These are phyloP conservation scores for Sclerotinia spermophila DNA, from an alignment of 2,329 filamentous ascomycete species.

Conservation along the genomic window DNA sequence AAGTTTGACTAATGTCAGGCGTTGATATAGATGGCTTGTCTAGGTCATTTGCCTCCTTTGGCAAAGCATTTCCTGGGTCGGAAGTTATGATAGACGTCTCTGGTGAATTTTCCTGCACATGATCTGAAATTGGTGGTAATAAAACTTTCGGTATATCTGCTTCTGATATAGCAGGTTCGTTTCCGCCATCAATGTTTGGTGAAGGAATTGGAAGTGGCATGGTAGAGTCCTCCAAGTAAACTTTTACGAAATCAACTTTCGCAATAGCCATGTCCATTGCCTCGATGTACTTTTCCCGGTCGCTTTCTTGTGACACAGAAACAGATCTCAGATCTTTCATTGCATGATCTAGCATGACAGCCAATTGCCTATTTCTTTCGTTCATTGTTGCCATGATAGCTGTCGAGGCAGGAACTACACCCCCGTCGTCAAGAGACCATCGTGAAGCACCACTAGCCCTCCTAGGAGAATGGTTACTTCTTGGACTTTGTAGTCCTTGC, in stretches of 20 bases:
- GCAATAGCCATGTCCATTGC: slow-evolving; percentile 56
- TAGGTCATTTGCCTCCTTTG: not conserved
- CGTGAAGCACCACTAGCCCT: slow-evolving; percentile 28
- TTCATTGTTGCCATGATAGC: slow-evolving; percentile 53
- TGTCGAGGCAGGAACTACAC: slow-evolving; percentile 31
- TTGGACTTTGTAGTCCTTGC: slow-evolving; percentile 59
- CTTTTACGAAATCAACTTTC: slow-evolving; percentile 63
- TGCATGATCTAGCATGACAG: slow-evolving; percentile 64
- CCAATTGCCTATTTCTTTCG: slow-evolving; percentile 62
- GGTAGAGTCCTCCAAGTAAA: slow-evolving; percentile 56
- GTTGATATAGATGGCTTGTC: not conserved
- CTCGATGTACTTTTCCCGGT: slow-evolving; percentile 45
- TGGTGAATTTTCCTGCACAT: not conserved
- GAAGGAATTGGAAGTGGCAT: slow-evolving; percentile 44
- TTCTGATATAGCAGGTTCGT: slow-evolving; percentile 1
- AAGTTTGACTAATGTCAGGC: not conserved
- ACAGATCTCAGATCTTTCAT: slow-evolving; percentile 60
- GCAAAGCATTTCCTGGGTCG: not conserved
- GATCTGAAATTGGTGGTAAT: slow-evolving; percentile 9
- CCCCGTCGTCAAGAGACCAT: slow-evolving; percentile 36
- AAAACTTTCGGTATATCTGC: slow-evolving; percentile 15
- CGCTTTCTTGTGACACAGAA: slow-evolving; percentile 48
- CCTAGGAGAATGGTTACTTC: slow-evolving; percentile 39
- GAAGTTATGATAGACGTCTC: not conserved
- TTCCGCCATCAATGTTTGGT: not conserved